Evolutionary conservation across 257 asterid genomes (phyloP), one percentile per base, ranked within the genome.

Genomic region (Primulina tabacum): DNA sequence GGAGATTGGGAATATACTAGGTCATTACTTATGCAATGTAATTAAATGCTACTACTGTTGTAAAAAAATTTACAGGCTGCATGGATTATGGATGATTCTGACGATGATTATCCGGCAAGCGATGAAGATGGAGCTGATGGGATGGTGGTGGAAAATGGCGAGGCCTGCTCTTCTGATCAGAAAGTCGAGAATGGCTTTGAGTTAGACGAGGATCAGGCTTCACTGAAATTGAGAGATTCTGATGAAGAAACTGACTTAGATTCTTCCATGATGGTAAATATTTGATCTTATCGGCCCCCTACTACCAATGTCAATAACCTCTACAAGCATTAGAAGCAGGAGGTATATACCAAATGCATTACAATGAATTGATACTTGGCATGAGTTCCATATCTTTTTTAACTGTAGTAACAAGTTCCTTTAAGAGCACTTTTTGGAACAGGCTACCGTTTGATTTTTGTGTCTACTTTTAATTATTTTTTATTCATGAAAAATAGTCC

Each of bases 41-140:
- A 65, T 47, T 34, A 10, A 66, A 69, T 16, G 34, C 67, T 8
- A 61, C 28, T 66, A 60, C 60, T 70, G n/a, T 33, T 68, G 29
- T 71, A 67, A 59, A 63, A 57, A 43, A 60, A 60, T 55, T 67
- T 83, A 55, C 90, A 94, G 99, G 96, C 99, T 68, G 92, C 99
- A 74, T 94, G 99, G 99, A 91, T 91, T 78, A 88, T 84, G 56
- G 97, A 93, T 56, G 89, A 84, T 76, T 89, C 95, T 1, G 96
- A 85, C 56, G 80, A 28, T 71, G 97, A 91, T 29, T 55, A 75
- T 78, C 71, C 89, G 35, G 93, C 80, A 70, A 78, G 86, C 61
- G 96, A 92, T 75, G 96, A 80, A 24, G 86, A 66, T 67, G 98
- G 62, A 73, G 88, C 79, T 68, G 92, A 90, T 80, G 89, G 84